These are phyloP conservation scores for Platanthera zijinensis DNA, from an alignment of 106 monocot genomes.

Conservation along the genomic window DNA sequence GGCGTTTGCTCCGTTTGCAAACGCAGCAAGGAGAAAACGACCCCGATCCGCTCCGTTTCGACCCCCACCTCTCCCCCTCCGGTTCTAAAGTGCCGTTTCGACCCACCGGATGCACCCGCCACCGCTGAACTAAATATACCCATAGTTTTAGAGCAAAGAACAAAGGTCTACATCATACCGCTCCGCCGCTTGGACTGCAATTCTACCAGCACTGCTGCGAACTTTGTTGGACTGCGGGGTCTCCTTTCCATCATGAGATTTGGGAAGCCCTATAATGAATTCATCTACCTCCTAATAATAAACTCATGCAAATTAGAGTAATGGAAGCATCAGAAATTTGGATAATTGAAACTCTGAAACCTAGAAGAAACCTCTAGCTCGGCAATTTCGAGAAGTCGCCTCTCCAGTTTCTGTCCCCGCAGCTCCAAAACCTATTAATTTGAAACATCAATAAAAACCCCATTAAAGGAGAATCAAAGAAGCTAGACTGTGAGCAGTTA, in stretches of 20 bases:
- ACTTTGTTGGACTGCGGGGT: slow-evolving; percentile 86
- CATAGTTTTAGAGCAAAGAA: background rate
- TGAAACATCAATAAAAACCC: background rate
- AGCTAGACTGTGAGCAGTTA: slow-evolving; percentile 9
- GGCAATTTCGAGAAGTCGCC: slow-evolving; percentile 59
- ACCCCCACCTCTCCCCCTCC: too few relatives aligned
- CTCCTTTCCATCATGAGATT: slow-evolving; percentile 64
- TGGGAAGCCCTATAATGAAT: slow-evolving; percentile 78
- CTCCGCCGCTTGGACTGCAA: slow-evolving; percentile 80
- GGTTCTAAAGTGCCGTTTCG: too few relatives aligned
- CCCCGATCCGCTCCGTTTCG: too few relatives aligned
- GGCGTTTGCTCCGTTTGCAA: too few relatives aligned
- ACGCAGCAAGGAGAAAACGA: too few relatives aligned
- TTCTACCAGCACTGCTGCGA: slow-evolving; percentile 74
- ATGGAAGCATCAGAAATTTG: background rate
- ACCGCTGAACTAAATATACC: too few relatives aligned
- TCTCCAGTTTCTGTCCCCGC: slow-evolving; percentile 74
- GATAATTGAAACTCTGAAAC: background rate
- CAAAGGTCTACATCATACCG: slow-evolving; percentile 24
- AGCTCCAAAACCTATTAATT: slow-evolving; percentile 52
- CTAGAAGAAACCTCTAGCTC: slow-evolving; percentile 35
- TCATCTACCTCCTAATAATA: slow-evolving; percentile 72
- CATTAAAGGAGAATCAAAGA: background rate
- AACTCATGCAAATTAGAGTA: background rate
- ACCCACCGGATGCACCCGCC: too few relatives aligned